Conservation (phyloP, 83 land plant species). For the Isoetes engelmannii region DNA sequence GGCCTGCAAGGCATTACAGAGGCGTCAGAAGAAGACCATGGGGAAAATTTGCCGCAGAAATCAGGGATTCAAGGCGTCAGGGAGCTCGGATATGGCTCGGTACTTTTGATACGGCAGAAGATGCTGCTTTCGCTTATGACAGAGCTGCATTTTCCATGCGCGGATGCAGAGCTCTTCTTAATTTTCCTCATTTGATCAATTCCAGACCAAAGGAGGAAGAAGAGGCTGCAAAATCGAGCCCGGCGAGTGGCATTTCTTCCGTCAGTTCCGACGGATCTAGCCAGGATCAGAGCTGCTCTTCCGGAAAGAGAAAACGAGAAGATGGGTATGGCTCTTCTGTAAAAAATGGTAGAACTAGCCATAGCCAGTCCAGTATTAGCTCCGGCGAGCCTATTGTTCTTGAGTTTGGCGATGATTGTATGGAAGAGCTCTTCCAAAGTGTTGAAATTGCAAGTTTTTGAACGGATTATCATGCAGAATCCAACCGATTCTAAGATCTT, state of each 20-base stretch:
- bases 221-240: not conserved
- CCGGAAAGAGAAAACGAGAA: no score
- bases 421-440: no score
- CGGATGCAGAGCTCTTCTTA: slow-evolving; percentile 50
- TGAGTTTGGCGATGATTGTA: no score
- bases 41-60: slow-evolving; percentile 83
- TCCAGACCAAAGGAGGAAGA: not conserved
- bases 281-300: no score
- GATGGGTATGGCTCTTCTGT: no score
- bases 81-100: slow-evolving; percentile 74
- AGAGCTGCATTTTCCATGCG: slow-evolving; percentile 55
- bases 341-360: no score
- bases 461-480: no score
- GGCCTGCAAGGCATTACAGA: slow-evolving; percentile 33
- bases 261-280: no score
- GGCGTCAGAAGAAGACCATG: slow-evolving; percentile 70
- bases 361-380: no score
- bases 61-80: slow-evolving; percentile 44
- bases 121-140: slow-evolving; percentile 72
- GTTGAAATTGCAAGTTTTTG: no score
- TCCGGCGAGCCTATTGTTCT: no score
- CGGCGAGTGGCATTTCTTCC: not conserved
- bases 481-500: no score
- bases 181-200: slow-evolving; percentile 28
- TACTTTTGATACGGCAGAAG: slow-evolving; percentile 71